These are phyloP conservation scores for Przewalskia tangutica DNA, from an alignment of 257 asterid genomes.

Conservation along the genomic window DNA sequence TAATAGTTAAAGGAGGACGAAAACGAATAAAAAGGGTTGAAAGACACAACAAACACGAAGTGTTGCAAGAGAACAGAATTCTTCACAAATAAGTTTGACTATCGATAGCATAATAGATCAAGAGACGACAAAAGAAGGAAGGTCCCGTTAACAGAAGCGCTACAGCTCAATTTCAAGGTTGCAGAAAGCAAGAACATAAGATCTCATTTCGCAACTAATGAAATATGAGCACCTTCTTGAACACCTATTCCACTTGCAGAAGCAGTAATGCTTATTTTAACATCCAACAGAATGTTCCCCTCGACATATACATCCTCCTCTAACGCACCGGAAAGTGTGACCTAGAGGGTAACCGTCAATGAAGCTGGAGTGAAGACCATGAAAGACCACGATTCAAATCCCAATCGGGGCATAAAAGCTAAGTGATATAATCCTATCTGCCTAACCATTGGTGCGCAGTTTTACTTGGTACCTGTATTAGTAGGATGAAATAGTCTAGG, in stretches of 20 bases:
- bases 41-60: not conserved
- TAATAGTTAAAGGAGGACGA: not conserved
- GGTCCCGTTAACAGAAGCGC: not conserved
- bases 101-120: not conserved
- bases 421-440: not conserved
- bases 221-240: not conserved
- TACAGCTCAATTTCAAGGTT: not conserved
- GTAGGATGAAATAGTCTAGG: not conserved
- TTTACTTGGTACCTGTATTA: not conserved
- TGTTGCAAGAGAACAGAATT: not conserved
- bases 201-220: not conserved
- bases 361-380: not conserved
- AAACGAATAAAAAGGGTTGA: not conserved
- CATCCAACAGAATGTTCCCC: not conserved
- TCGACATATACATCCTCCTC: not conserved
- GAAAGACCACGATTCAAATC: not conserved
- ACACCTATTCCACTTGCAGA: not conserved
- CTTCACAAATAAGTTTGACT: not conserved
- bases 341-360: not conserved
- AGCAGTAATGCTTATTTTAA: not conserved
- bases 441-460: not conserved
- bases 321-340: not conserved
- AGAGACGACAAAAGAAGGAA: not conserved
- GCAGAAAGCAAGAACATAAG: not conserved
- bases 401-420: not conserved